Conservation (phyloP, 495 filamentous ascomycete species). For the Podospora tetraspora region DNA sequence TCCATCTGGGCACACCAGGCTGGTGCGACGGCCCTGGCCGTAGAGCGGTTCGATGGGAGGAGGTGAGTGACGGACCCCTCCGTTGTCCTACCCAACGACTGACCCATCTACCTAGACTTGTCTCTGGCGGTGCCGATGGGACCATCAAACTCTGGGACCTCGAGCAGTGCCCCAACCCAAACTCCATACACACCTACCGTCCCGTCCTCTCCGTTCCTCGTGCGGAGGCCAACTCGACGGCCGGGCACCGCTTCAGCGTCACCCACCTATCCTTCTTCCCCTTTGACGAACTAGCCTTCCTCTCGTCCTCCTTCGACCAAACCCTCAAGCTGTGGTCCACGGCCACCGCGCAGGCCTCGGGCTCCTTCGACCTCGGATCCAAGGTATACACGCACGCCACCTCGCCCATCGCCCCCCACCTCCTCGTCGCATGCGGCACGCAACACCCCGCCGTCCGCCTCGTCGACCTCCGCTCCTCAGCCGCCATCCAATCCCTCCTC, state of each 20-base stretch:
- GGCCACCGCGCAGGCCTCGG: slow-evolving; percentile 51
- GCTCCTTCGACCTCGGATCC: slow-evolving; percentile 64
- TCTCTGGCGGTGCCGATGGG: slow-evolving; percentile 77
- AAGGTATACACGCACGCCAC: slow-evolving; percentile 71
- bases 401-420: slow-evolving; percentile 62
- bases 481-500: slow-evolving; percentile 65
- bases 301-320: slow-evolving; percentile 79
- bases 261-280: slow-evolving; percentile 85
- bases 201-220: slow-evolving; percentile 40
- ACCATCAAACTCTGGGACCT: slow-evolving; percentile 82
- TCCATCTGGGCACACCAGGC: slow-evolving; percentile 58
- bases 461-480: slow-evolving; percentile 73
- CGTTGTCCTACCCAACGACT: neutral
- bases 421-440: slow-evolving; percentile 79
- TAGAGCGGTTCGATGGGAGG: slow-evolving; percentile 72
- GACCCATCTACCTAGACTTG: slow-evolving; percentile 50
- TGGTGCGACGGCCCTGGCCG: slow-evolving; percentile 67
- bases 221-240: neutral
- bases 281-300: slow-evolving; percentile 72
- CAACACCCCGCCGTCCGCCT: slow-evolving; percentile 74
- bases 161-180: slow-evolving; percentile 44
- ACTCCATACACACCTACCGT: slow-evolving; percentile 41
- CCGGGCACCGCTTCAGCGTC: slow-evolving; percentile 68
- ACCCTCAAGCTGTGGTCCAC: slow-evolving; percentile 76
- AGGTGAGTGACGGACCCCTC: slow-evolving; percentile 47